Evolutionary conservation across 495 filamentous ascomycete genomes (phyloP).

Genomic region (Daldinia vernicosa): DNA sequence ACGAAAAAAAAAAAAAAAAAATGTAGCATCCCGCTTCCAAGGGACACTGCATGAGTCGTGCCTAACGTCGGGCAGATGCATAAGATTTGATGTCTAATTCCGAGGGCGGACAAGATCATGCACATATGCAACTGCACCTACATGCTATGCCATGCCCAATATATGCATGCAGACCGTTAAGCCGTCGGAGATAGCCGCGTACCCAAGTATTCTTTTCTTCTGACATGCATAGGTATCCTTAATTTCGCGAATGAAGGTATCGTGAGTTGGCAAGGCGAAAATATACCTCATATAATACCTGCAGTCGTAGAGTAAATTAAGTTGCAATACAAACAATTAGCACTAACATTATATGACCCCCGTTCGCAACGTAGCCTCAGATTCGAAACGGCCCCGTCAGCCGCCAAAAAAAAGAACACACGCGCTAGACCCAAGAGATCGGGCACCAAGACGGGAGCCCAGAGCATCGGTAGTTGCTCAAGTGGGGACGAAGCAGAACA

Average conservation of each 20-base stretch:
- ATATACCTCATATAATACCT: background rate
- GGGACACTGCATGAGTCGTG: background rate
- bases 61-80: conserved; percentile 3
- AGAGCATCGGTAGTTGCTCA: background rate
- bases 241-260: background rate
- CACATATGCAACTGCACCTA: background rate
- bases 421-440: background rate
- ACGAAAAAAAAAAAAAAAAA: background rate
- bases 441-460: conserved; percentile 3
- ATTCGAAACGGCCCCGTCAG: background rate
- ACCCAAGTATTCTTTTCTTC: background rate
- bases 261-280: background rate
- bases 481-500: background rate
- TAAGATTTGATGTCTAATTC: background rate
- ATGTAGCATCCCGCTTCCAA: background rate
- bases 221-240: background rate
- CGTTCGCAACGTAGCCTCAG: background rate
- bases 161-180: background rate
- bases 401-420: background rate
- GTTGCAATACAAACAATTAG: background rate
- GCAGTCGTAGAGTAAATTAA: background rate
- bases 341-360: background rate
- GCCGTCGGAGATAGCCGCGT: background rate
- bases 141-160: background rate
- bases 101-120: conserved; percentile 1